Conservation (phyloP, 495 filamentous ascomycete species). For the Polyplosphaeria fusca region DNA sequence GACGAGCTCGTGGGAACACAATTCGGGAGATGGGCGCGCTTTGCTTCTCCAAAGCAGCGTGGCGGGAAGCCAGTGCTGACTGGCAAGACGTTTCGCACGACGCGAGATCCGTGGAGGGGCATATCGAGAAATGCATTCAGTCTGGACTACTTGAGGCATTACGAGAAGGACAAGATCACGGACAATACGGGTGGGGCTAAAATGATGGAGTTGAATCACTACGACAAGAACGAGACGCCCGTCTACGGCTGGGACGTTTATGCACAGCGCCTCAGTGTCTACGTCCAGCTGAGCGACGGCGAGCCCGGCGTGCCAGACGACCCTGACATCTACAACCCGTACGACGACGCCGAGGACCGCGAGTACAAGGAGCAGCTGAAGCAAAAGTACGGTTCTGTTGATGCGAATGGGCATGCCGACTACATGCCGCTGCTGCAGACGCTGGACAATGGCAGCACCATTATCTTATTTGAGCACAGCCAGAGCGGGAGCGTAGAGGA, state of each 20-base stretch:
- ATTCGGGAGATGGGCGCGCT: slow-evolving; percentile 51
- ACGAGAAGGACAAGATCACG: slow-evolving; percentile 26
- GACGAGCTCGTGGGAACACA: slow-evolving; percentile 48
- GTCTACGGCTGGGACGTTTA: slow-evolving; percentile 46
- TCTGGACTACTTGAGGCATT: slow-evolving; percentile 52
- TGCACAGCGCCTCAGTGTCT: slow-evolving; percentile 44
- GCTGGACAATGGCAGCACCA: slow-evolving; percentile 52
- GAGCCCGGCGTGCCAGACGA: slow-evolving; percentile 31
- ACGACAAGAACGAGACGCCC: slow-evolving; percentile 43
- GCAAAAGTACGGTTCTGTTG: slow-evolving; percentile 11
- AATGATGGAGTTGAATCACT: slow-evolving; percentile 52
- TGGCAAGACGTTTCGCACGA: slow-evolving; percentile 50
- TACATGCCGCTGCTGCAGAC: slow-evolving; percentile 37
- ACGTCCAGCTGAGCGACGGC: slow-evolving; percentile 38
- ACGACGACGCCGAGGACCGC: slow-evolving; percentile 30
- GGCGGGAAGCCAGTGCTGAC: slow-evolving; percentile 51
- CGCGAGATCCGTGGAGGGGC: slow-evolving; percentile 54
- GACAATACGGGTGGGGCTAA: slow-evolving; percentile 35
- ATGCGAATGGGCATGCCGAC: slow-evolving; percentile 17
- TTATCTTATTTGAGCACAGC: slow-evolving; percentile 55
- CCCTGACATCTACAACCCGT: slow-evolving; percentile 37
- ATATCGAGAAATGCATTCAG: slow-evolving; percentile 51
- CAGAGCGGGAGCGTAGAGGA: slow-evolving; percentile 46
- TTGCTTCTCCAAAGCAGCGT: slow-evolving; percentile 46
- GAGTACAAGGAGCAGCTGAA: slow-evolving; percentile 22